phyloP scores from a whole-genome alignment of 2,329 filamentous ascomycete genomes.

The Chaetomium sp. region DNA sequence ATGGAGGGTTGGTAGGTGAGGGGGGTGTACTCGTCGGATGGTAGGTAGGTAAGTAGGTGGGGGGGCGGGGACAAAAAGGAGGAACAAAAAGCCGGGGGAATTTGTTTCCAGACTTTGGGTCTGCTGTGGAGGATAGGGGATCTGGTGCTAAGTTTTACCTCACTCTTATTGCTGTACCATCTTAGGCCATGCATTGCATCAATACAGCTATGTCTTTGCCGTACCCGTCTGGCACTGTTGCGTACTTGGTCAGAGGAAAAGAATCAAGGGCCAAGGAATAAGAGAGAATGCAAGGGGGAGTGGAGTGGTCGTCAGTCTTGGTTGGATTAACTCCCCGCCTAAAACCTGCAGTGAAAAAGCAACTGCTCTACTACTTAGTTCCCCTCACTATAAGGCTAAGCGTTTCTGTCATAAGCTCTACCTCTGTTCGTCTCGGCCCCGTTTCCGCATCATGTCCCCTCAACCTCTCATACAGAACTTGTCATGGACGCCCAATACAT shows the following conservation, averaged over 20 bases:
- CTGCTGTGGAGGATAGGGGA: neutral
- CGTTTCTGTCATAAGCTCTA: neutral
- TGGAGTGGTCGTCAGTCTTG: neutral
- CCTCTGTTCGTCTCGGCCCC: neutral
- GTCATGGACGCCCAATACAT: constrained; percentile 31
- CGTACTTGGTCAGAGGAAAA: neutral
- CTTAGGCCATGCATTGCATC: constrained; percentile 3
- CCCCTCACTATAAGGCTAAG: neutral
- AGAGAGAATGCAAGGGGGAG: neutral
- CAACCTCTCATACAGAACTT: neutral
- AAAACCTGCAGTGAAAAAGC: neutral
- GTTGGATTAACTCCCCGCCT: neutral
- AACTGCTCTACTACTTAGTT: neutral
- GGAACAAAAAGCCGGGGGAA: neutral
- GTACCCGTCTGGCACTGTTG: neutral
- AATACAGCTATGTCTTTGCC: neutral
- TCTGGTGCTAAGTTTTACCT: constrained; percentile 6
- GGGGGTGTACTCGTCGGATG: neutral
- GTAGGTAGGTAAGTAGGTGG: neutral
- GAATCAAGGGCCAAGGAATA: too few species aligned
- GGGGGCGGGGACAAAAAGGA: neutral
- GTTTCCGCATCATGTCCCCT: neutral
- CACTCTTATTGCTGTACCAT: constrained; percentile 16
- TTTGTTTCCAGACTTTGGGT: neutral
- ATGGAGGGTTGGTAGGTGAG: neutral